Evolutionary conservation across 805 yeast species (phyloP).

Genomic region (Cyberlindnera mycetangii): DNA sequence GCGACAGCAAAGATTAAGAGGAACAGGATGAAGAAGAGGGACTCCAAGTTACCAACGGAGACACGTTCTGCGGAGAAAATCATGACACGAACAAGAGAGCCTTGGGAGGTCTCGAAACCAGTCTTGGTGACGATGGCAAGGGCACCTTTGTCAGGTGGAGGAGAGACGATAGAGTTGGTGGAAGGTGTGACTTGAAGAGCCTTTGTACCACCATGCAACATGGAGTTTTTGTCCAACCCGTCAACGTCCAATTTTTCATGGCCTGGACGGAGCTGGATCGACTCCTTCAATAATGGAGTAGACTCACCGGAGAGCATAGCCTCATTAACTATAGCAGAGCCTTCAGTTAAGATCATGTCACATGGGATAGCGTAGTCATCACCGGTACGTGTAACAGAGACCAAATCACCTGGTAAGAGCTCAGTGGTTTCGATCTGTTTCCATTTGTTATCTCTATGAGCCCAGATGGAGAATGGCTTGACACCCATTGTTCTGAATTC

Average conservation of each 20-base stretch:
- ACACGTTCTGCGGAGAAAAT: constrained; percentile 95
- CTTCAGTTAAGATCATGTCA: constrained; percentile 81
- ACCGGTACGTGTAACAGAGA: constrained; percentile 80
- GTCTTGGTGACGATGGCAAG: constrained; percentile 86
- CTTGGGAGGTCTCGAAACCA: constrained; percentile 98
- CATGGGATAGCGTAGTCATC: constrained; percentile 95
- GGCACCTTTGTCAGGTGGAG: constrained; percentile 87
- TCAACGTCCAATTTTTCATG: constrained; percentile 67
- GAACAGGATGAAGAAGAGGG: constrained; percentile 87
- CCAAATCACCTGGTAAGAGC: constrained; percentile 87
- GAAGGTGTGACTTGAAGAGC: constrained; percentile 87
- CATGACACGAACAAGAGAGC: constrained; percentile 96
- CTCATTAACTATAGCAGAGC: constrained; percentile 94
- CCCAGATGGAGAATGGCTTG: constrained; percentile 81
- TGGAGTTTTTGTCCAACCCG: constrained; percentile 83
- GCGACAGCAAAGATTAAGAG: constrained; percentile 87
- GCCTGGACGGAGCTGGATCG: constrained; percentile 77
- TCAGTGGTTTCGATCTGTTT: constrained; percentile 62
- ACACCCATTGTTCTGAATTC: constrained; percentile 98
- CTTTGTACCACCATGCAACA: constrained; percentile 94
- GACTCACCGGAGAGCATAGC: constrained; percentile 99
- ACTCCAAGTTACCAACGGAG: constrained; percentile 93
- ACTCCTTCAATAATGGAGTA: constrained; percentile 92
- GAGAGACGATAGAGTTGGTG: constrained; percentile 42
- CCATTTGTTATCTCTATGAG: constrained; percentile 73